Conservation (phyloP, 202 grass and related monocot genomes). For the Musa balbisiana region DNA sequence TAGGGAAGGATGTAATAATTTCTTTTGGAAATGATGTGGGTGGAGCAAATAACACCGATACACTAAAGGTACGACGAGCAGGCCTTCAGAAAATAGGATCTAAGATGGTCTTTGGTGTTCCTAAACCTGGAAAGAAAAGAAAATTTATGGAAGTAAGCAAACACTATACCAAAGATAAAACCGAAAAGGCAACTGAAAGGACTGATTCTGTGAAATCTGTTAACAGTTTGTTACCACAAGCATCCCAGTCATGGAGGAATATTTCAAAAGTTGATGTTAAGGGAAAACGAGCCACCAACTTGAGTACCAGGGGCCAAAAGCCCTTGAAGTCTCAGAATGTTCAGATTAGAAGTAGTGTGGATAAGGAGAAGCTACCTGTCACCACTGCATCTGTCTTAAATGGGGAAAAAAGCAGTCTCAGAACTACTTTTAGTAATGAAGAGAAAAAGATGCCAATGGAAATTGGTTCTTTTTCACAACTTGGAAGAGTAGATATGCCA, state of each 20-base stretch:
- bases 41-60: conserved; percentile 37
- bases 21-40: conserved; percentile 52
- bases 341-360: conserved; percentile 27
- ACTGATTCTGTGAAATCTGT: conserved; percentile 36
- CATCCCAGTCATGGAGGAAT: conserved; percentile 34
- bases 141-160: conserved; percentile 99
- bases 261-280: conserved; percentile 42
- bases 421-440: conserved; percentile 7
- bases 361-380: conserved; percentile 34
- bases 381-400: conserved; percentile 18
- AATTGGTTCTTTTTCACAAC: conserved; percentile 1
- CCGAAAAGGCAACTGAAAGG: conserved; percentile 40
- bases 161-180: conserved; percentile 59
- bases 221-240: conserved; percentile 50
- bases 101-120: conserved; percentile 81
- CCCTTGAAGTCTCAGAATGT: conserved; percentile 39
- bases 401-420: conserved; percentile 33
- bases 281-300: conserved; percentile 41
- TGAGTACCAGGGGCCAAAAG: conserved; percentile 45
- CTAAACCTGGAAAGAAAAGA: conserved; percentile 89
- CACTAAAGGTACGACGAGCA: conserved; percentile 40
- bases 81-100: conserved; percentile 86
- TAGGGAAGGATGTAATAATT: conserved; percentile 56
- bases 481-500: conserved; percentile 27
- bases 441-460: conserved; percentile 33